Conservation (phyloP, 805 yeast species). For the Ogataea pignaliae region DNA sequence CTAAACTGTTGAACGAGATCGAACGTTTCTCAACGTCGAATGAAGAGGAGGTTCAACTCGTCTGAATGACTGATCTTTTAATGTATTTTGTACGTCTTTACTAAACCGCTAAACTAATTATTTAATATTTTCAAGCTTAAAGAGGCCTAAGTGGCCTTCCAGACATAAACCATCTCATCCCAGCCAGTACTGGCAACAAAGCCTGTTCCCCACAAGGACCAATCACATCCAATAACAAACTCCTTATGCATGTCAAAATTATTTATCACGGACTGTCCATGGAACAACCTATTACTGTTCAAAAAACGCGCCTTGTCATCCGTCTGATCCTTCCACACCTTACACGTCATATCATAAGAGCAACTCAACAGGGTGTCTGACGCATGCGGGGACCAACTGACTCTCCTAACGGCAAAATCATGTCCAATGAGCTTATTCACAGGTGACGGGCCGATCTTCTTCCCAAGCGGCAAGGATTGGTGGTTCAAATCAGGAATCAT, state of each 20-base stretch:
- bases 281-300: conserved; percentile 40
- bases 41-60: conserved; percentile 17
- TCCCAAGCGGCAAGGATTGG: conserved; percentile 37
- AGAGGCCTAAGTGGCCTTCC: conserved; percentile 56
- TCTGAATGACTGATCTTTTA: conserved; percentile 6
- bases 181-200: conserved; percentile 94
- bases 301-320: conserved; percentile 51
- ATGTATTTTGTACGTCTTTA: background rate
- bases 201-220: conserved; percentile 96
- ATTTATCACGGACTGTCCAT: conserved; percentile 48
- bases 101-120: background rate
- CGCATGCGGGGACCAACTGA: conserved; percentile 87
- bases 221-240: conserved; percentile 90
- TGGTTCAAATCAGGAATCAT: conserved; percentile 41
- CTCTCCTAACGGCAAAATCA: conserved; percentile 79
- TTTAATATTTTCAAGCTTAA: background rate
- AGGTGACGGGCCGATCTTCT: conserved; percentile 58
- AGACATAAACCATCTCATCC: conserved; percentile 92
- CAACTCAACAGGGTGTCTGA: conserved; percentile 66
- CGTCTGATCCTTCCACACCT: conserved; percentile 78
- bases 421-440: conserved; percentile 79
- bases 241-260: conserved; percentile 72
- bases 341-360: conserved; percentile 89
- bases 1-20: conserved; percentile 38
- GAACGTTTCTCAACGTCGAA: conserved; percentile 33